Evolutionary conservation across 1,284 basidiomycete species (phyloP), one percentile per base, ranked within the genome.

Genomic region (Puccinia coronata): DNA sequence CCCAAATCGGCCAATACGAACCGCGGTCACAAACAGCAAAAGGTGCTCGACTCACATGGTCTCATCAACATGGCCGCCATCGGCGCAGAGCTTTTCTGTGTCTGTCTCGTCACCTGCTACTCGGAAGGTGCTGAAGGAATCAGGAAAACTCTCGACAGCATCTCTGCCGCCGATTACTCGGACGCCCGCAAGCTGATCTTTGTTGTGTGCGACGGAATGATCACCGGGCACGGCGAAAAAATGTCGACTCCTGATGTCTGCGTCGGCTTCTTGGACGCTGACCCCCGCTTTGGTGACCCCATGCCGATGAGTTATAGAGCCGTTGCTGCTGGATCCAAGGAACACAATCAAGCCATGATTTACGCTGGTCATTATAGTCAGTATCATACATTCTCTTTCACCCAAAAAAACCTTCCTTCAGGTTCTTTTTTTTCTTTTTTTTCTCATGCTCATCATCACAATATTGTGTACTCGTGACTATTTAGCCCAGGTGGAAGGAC

Each of bases 341-440:
- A 90, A 82, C 92, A 95, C 86, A 99, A 99, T 86, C 90, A 95
- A 83, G 96, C 96, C 11, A 94, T 98, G 93, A 93, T 99, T 31
- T 99, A 99, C 88, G 97, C 97, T 70, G 97, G 97, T 25, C 96
- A 99, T 89, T 99, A 99, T 87, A 93, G 94, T 95, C 86, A 86
- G 93, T 90, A 53, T 41, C n/a, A n/a, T n/a, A n/a, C n/a, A n/a
- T 75, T 55, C 14, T 34, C 18, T 28, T 49, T 39, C 53, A 63
- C 78, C 57, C 59, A 16, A 49, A 82, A n/a, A n/a, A n/a, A n/a
- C n/a, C n/a, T n/a, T n/a, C n/a, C n/a, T n/a, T n/a, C n/a, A n/a
- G n/a, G n/a, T n/a, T n/a, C n/a, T n/a, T n/a, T n/a, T n/a, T n/a
- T n/a, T n/a, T n/a, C n/a, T n/a, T n/a, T n/a, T n/a, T n/a, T n/a